Base-by-base conservation (phyloP, 148 eudicot species). In the Cornus controversa region DNA sequence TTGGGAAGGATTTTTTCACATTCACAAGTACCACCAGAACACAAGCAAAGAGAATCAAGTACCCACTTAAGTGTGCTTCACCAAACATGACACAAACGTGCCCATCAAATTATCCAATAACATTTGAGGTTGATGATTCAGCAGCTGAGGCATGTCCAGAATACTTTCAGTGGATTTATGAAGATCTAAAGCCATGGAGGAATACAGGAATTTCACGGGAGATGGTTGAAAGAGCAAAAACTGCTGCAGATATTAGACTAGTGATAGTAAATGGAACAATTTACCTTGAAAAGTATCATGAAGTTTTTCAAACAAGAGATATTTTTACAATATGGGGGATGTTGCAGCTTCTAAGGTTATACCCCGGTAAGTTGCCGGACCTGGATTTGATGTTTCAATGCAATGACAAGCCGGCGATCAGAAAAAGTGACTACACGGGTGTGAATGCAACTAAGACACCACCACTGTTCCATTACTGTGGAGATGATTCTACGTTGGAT, bases 131-230 rank as follows among this genome's bases (percentile, higher is more conserved):
- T 1, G 20, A 18, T 0, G 23, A 60, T 20, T n/a, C 82, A 18
- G 37, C 84, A n/a, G 6, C 72, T 2, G 72, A 73, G 27, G 15
- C 69, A 36, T 89, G 94, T 71, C 92, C 89, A 0, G 87, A 77
- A 14, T 92, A 88, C 80, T 91, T 91, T 70, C 82, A 79, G 36
- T 90, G 92, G 91, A 90, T 92, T 71, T 82, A 90, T 26, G 90
- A 92, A 78, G 97, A 92, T 72, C 73, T 92, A 31, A 76, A 40
- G 65, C 91, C 89, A 23, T 92, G 94, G 97, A 87, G 83, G 75
- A 65, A 58, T 2, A 82, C 73, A 0, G 94, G 97, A 60, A 85
- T 92, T 18, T 75, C 97, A 36, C 67, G 67, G 45, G 81, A 89
- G 45, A 85, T 83, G 83, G 79, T 92, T 15, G 94, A 89, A 45